phyloP scores from a whole-genome alignment of 345 rosid species.

The Limnanthes douglasii region DNA sequence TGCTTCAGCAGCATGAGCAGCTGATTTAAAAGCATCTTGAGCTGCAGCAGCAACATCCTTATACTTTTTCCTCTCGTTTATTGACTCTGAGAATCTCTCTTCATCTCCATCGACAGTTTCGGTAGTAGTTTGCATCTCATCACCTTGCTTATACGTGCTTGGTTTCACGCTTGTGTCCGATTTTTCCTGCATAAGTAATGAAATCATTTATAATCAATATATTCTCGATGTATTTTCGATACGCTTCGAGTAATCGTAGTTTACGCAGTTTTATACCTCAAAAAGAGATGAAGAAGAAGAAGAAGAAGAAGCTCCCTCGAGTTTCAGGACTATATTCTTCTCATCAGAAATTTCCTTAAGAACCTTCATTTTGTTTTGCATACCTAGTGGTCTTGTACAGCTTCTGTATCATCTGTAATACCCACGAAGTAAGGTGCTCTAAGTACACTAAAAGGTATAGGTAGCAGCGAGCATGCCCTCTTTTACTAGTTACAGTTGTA shows the following conservation, averaged over 20 bases:
- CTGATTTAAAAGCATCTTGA: slow-evolving; percentile 80
- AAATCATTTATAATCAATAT: slow-evolving; percentile 1
- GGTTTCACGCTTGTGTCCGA: slow-evolving; percentile 9
- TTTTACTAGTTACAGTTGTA: too few species aligned
- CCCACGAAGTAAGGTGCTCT: too few species aligned
- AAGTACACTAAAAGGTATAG: too few species aligned
- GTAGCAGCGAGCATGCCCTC: too few species aligned
- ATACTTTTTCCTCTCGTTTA: slow-evolving; percentile 32
- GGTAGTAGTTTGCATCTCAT: too few species aligned
- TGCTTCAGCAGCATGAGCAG: slow-evolving; percentile 77
- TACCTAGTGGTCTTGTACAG: slow-evolving; percentile 25
- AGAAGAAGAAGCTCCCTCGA: slow-evolving; percentile 17
- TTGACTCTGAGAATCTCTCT: slow-evolving; percentile 14
- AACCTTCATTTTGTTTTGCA: slow-evolving; percentile 41
- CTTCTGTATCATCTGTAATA: slow-evolving; percentile 19
- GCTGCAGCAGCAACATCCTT: slow-evolving; percentile 92
- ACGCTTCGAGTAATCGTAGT: slow-evolving; percentile 7
- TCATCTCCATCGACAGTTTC: slow-evolving; percentile 6
- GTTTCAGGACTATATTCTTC: slow-evolving; percentile 37
- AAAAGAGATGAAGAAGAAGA: too few species aligned
- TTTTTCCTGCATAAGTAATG: slow-evolving; percentile 19
- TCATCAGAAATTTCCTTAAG: slow-evolving; percentile 62
- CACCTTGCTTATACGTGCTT: slow-evolving; percentile 7
- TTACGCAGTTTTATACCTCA: slow-evolving; percentile 30
- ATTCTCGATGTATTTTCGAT: neutral